Evolutionary conservation across 495 filamentous ascomycete species (phyloP).

Genomic region (Hypoxylon cercidicola): DNA sequence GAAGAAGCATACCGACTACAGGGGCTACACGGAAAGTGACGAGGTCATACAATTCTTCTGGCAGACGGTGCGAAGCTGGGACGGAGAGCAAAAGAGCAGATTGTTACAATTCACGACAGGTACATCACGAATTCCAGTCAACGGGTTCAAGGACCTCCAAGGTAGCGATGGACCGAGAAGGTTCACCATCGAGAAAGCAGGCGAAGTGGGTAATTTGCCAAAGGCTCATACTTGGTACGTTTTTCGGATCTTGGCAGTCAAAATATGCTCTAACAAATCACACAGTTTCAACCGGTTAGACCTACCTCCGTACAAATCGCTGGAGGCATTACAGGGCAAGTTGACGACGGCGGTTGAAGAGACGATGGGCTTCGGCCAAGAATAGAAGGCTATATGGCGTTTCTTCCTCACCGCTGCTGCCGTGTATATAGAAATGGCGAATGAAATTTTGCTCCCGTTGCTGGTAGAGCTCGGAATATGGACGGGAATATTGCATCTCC

Average conservation of each 20-base stretch:
- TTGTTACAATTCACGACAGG: constrained; percentile 97
- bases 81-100: constrained; percentile 97
- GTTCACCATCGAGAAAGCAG: constrained; percentile 98
- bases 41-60: constrained; percentile 98
- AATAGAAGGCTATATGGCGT: constrained; percentile 62
- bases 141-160: constrained; percentile 99
- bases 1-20: constrained; percentile 99
- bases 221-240: constrained; percentile 98
- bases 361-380: constrained; percentile 98
- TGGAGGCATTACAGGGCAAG: constrained; percentile 86
- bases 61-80: constrained; percentile 96
- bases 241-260: background rate
- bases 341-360: constrained; percentile 97
- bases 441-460: constrained; percentile 30
- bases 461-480: constrained; percentile 23
- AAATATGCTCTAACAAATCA: constrained; percentile 46
- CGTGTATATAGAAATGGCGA: constrained; percentile 42
- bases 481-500: constrained; percentile 32
- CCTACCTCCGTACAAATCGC: constrained; percentile 89
- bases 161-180: constrained; percentile 94
- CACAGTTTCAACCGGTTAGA: constrained; percentile 96
- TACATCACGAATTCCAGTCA: constrained; percentile 97
- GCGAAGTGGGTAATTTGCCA: constrained; percentile 86
- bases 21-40: constrained; percentile 97
- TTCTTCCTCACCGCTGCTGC: constrained; percentile 12